Conservation (phyloP, 2,329 filamentous ascomycete genomes). For the Trichophyton simii region DNA sequence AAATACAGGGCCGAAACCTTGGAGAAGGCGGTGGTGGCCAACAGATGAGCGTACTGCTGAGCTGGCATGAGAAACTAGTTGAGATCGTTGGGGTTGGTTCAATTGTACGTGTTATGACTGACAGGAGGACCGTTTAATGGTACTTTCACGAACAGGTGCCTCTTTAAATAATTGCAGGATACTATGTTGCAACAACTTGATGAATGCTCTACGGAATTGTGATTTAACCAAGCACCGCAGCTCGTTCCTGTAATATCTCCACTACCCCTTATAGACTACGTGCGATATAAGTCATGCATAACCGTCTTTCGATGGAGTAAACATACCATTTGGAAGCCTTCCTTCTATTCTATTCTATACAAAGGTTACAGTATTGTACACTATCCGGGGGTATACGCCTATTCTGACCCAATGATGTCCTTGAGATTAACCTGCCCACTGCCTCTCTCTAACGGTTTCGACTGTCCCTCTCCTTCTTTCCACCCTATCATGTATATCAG, state of each 20-base stretch:
- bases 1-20: slow-evolving; percentile 49
- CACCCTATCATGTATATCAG: slow-evolving; percentile 99
- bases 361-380: slow-evolving; percentile 1
- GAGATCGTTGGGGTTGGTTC: slow-evolving; percentile 86
- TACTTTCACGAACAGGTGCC: background rate
- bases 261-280: background rate
- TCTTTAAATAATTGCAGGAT: background rate
- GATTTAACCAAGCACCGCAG: background rate
- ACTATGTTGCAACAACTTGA: background rate
- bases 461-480: slow-evolving; percentile 71
- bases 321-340: background rate
- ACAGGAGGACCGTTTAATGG: slow-evolving; percentile 72
- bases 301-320: background rate
- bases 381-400: background rate
- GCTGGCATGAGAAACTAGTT: slow-evolving; percentile 98
- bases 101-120: slow-evolving; percentile 90
- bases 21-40: slow-evolving; percentile 61
- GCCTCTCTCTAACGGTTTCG: slow-evolving; percentile 67
- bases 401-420: slow-evolving; percentile 50
- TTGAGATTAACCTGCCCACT: slow-evolving; percentile 81
- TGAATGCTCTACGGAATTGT: background rate
- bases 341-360: background rate
- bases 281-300: background rate
- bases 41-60: slow-evolving; percentile 90
- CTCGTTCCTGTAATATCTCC: background rate